Conservation (phyloP, 768 basidiomycete species). For the Leccinellum rugosiceps region DNA sequence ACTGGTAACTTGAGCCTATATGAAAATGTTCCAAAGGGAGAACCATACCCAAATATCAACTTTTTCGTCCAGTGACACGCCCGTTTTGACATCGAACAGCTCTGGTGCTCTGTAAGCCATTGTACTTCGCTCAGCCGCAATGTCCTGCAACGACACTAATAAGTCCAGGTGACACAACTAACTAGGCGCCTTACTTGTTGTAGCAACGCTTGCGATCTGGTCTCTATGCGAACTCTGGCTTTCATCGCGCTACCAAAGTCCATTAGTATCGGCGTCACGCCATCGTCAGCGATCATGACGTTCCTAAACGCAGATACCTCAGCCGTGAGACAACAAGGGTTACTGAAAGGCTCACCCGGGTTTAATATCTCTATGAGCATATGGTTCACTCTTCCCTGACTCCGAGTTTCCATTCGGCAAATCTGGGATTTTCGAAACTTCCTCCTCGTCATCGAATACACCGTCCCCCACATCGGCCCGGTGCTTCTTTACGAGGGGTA, state of each 20-base stretch:
- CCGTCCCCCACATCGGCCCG: slow-evolving; percentile 53
- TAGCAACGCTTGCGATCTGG: slow-evolving; percentile 78
- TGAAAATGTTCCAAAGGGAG: background rate
- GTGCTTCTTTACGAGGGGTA: slow-evolving; percentile 61
- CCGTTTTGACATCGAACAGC: slow-evolving; percentile 96
- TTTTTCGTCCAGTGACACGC: slow-evolving; percentile 82
- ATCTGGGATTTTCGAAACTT: slow-evolving; percentile 39
- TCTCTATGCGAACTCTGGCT: slow-evolving; percentile 80
- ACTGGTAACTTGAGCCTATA: slow-evolving; percentile 47
- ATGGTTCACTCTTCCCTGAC: slow-evolving; percentile 59
- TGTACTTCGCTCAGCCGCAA: slow-evolving; percentile 95
- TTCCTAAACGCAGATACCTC: slow-evolving; percentile 51
- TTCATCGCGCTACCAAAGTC: slow-evolving; percentile 93
- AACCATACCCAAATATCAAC: slow-evolving; percentile 90
- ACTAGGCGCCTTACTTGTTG: slow-evolving; percentile 66
- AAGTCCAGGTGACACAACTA: background rate
- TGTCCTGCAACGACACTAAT: slow-evolving; percentile 53
- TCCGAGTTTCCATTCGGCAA: slow-evolving; percentile 35
- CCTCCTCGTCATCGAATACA: slow-evolving; percentile 74
- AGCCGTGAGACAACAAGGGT: slow-evolving; percentile 2
- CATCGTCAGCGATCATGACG: slow-evolving; percentile 95
- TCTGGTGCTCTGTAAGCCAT: slow-evolving; percentile 99
- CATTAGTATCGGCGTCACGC: slow-evolving; percentile 85
- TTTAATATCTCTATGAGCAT: slow-evolving; percentile 96
- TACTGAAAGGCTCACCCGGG: slow-evolving; percentile 64